Evolutionary conservation across 345 rosid genomes (phyloP).

Genomic region (Leavenworthia alabamica): DNA sequence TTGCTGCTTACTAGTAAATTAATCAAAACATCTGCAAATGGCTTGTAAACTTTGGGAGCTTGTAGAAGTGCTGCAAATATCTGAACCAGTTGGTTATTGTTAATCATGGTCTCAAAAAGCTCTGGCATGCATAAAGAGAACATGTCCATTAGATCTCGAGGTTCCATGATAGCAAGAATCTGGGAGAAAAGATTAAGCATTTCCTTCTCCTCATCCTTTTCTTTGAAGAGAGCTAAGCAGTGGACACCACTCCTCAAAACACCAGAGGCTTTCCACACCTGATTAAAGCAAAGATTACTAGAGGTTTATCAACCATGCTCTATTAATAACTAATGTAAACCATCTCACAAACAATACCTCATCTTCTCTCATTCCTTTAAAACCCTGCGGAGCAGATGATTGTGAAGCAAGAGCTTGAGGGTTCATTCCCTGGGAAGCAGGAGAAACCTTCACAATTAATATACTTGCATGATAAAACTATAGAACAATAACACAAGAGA

Average conservation of each 20-base stretch:
- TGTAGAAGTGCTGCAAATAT: slow-evolving; percentile 86
- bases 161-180: slow-evolving; percentile 93
- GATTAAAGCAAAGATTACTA: slow-evolving; percentile 27
- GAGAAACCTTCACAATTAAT: slow-evolving; percentile 42
- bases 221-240: slow-evolving; percentile 96
- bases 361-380: slow-evolving; percentile 96
- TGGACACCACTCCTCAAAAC: slow-evolving; percentile 94
- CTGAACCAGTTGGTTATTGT: slow-evolving; percentile 77
- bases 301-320: slow-evolving; percentile 9
- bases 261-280: slow-evolving; percentile 98
- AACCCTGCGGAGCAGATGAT: slow-evolving; percentile 64
- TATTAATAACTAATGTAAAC: slow-evolving; percentile 10
- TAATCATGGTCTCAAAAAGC: slow-evolving; percentile 96
- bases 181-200: slow-evolving; percentile 86
- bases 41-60: slow-evolving; percentile 72
- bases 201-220: slow-evolving; percentile 95
- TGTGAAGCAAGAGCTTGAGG: slow-evolving; percentile 62
- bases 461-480: background rate
- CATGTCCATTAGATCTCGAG: slow-evolving; percentile 98
- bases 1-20: slow-evolving; percentile 83
- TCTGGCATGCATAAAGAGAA: slow-evolving; percentile 96
- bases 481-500: slow-evolving; percentile 21
- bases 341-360: slow-evolving; percentile 51
- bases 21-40: slow-evolving; percentile 88
- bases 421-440: slow-evolving; percentile 54